A percentile compares a stretch with the other conserved stretches of the same genome.
These are phyloP conservation scores for Colletotrichum cereale DNA, from an alignment of 2,329 filamentous ascomycete species.

Conservation along the genomic window DNA sequence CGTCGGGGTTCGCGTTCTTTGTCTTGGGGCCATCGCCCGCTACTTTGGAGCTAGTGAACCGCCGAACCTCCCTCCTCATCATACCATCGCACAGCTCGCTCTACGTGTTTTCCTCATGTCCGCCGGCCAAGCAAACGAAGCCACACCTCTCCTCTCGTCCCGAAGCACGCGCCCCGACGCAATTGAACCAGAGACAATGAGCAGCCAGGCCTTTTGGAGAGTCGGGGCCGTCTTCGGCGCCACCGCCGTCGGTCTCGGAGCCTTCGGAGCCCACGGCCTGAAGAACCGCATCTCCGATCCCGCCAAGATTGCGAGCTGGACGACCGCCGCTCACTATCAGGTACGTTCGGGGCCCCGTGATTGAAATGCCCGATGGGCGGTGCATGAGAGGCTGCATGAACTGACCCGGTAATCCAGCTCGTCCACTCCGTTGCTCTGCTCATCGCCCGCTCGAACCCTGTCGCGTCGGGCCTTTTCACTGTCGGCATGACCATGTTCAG, in stretches of 20 bases:
- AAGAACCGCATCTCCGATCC: constrained; percentile 72
- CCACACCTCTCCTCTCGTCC: constrained; percentile 9
- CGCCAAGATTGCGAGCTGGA: constrained; percentile 69
- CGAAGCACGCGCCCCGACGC: neutral
- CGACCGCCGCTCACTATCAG: constrained; percentile 77
- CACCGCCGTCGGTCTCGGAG: constrained; percentile 70
- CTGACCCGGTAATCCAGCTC: constrained; percentile 58
- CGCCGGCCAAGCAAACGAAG: constrained; percentile 9
- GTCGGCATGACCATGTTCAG: constrained; percentile 77
- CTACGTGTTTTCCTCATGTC: constrained; percentile 19
- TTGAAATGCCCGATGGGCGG: neutral
- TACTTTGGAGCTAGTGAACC: neutral
- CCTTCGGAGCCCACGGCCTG: constrained; percentile 77
- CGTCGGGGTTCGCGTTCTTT: constrained; percentile 2
- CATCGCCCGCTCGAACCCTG: constrained; percentile 67
- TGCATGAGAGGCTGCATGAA: neutral
- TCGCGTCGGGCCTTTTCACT: constrained; percentile 70
- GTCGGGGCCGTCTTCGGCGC: constrained; percentile 74
- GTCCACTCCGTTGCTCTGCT: constrained; percentile 73
- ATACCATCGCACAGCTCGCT: neutral
- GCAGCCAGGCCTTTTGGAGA: constrained; percentile 64
- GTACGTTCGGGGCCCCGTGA: constrained; percentile 50
- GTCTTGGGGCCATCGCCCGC: constrained; percentile 2
- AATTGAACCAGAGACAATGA: constrained; percentile 36
- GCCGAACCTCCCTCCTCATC: neutral